Evolutionary conservation across 495 filamentous ascomycete species (phyloP).

Genomic region (Peziza echinospora): DNA sequence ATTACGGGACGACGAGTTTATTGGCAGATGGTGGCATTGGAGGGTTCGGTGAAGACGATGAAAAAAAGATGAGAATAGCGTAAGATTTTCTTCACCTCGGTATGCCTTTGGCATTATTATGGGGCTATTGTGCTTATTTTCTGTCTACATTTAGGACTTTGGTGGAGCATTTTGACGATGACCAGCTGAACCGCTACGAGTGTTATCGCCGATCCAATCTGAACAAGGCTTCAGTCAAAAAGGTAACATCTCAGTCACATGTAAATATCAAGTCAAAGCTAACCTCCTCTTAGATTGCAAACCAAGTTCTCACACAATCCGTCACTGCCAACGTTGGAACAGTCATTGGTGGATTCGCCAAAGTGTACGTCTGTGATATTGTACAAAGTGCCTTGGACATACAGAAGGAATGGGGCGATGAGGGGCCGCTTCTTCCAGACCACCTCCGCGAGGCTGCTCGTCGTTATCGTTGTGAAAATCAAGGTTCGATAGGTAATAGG

Average conservation of each 20-base stretch:
- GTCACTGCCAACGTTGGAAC: conserved; percentile 46
- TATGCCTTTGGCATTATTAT: neutral
- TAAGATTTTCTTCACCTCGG: conserved; percentile 1
- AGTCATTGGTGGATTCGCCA: conserved; percentile 47
- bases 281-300: conserved; percentile 28
- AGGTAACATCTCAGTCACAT: conserved; percentile 5
- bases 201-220: conserved; percentile 44
- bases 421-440: conserved; percentile 45
- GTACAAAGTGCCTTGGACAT: conserved; percentile 49
- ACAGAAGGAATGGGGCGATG: conserved; percentile 39
- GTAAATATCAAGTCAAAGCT: neutral
- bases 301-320: conserved; percentile 50
- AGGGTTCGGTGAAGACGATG: conserved; percentile 32
- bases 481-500: conserved; percentile 30
- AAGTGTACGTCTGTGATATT: conserved; percentile 49
- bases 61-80: conserved; percentile 36
- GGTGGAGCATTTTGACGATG: conserved; percentile 36
- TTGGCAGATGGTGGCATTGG: conserved; percentile 27
- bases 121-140: neutral
- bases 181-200: conserved; percentile 42
- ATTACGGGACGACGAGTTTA: conserved; percentile 31
- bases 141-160: conserved; percentile 35
- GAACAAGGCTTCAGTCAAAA: conserved; percentile 35
- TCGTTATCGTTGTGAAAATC: conserved; percentile 38
- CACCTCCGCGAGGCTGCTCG: conserved; percentile 52